Base-by-base conservation (phyloP, 1,284 basidiomycete genomes). In the Tausonia pullulans region DNA sequence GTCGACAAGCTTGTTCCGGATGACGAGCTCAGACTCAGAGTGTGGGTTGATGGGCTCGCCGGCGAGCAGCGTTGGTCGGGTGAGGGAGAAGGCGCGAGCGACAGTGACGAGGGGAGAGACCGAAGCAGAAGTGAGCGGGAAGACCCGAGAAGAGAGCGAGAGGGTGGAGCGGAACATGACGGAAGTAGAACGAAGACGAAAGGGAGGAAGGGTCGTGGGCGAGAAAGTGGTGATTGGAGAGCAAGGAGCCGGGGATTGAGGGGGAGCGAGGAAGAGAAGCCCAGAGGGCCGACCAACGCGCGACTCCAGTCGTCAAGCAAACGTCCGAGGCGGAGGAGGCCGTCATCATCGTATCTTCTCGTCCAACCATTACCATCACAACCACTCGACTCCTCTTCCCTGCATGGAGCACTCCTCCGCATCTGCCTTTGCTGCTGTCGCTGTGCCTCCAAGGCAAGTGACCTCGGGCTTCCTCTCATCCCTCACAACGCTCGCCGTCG, bases 1-100 rank as follows among this genome's bases (percentile, higher is more conserved):
- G 49, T 66, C 65, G 48, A 62, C 40, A 39, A 66, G 62, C 58
- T 66, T 66, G 43, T 54, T 54, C n/a, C 65, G 43, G 49, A 66
- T 60, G 39, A 59, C 65, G 16, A 45, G 45, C 41, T 66, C 65
- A 39, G 48, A 48, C n/a, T 16, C 39, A 0, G 64, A 65, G 57
- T 65, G 64, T 3, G 60, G 48, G 10, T 60, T n/a, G 14, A 40
- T 14, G 11, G 64, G 64, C 39, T 55, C 60, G 11, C 27, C 27
- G 57, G 50, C 56, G 56, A 45, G 50, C 14, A 45, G 16, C 6
- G 58, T 46, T 3, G 27, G 58, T 40, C 9, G 44, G 9, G 58
- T n/a, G 1, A 48, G 14, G 39, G 43, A 16, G 41, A 14, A 43
- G 43, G 53, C 52, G 60, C 14, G 60, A 14, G 53, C 14, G 53